Evolutionary conservation across 441 rosid species (phyloP).

Genomic region (Brassica hybrid): DNA sequence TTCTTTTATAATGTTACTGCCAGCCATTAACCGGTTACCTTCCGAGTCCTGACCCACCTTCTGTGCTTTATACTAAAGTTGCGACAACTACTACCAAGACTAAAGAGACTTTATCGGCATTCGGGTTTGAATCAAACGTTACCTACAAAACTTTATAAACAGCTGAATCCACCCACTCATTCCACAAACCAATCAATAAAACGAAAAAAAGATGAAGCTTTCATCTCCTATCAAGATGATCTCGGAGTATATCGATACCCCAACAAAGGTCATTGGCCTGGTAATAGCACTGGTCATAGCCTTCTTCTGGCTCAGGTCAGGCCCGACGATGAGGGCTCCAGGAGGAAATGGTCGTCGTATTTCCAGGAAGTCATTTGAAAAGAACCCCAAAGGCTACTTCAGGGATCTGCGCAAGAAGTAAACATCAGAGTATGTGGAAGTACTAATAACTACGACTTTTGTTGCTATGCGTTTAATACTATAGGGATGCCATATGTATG

Average conservation of each 20-base stretch:
- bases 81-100: not conserved
- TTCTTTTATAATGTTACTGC: no score
- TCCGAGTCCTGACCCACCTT: no score
- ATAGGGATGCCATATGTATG: not conserved
- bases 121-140: not conserved
- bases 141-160: not conserved
- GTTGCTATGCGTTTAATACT: not conserved
- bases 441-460: not conserved
- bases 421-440: not conserved
- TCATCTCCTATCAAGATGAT: not conserved
- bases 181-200: not conserved
- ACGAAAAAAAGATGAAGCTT: not conserved
- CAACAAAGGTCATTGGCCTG: not conserved
- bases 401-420: conserved; percentile 9
- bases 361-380: not conserved
- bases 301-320: conserved; percentile 3
- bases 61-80: not conserved
- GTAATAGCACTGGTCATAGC: not conserved
- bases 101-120: not conserved
- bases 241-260: not conserved
- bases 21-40: no score
- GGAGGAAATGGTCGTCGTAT: conserved; percentile 18
- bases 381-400: conserved; percentile 13
- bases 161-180: conserved; percentile 1
- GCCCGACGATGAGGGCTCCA: conserved; percentile 7